Percentiles rank a stretch among this genome's conserved stretches.
Evolutionary conservation across 1,139 yeast genomes (phyloP).

Genomic region (Diutina scorzettiae): DNA sequence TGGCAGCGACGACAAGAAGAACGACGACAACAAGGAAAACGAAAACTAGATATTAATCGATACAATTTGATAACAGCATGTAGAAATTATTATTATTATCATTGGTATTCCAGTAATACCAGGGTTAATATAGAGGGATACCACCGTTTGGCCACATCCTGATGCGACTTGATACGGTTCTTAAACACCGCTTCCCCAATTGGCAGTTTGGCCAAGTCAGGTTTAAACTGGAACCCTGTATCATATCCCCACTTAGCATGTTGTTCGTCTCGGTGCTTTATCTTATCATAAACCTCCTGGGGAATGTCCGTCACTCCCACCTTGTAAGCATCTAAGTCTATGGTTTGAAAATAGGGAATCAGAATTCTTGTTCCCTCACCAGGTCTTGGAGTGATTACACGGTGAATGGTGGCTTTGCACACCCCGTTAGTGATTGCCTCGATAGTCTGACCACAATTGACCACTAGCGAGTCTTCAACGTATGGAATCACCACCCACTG

Average conservation of each 20-base stretch:
- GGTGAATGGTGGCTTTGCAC: slow-evolving; percentile 56
- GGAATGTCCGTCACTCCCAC: slow-evolving; percentile 22
- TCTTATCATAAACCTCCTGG: slow-evolving; percentile 18
- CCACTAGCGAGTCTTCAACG: slow-evolving; percentile 31
- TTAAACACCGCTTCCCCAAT: slow-evolving; percentile 52
- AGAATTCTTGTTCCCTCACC: slow-evolving; percentile 44
- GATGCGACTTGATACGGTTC: slow-evolving; percentile 54
- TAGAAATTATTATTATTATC: not conserved
- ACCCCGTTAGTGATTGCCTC: slow-evolving; percentile 44
- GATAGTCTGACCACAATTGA: slow-evolving; percentile 43
- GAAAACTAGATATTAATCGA: not conserved
- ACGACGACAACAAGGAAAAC: not conserved
- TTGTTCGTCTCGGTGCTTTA: slow-evolving; percentile 24
- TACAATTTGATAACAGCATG: too few species aligned
- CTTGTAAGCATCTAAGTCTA: slow-evolving; percentile 33
- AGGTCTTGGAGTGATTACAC: slow-evolving; percentile 42
- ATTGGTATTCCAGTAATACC: slow-evolving; percentile 13
- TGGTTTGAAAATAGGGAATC: slow-evolving; percentile 44
- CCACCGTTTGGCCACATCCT: slow-evolving; percentile 55
- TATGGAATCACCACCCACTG: slow-evolving; percentile 48
- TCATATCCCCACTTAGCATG: slow-evolving; percentile 23
- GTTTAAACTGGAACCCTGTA: slow-evolving; percentile 39
- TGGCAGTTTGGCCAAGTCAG: slow-evolving; percentile 27
- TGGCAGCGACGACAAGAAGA: not conserved
- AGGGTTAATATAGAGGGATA: slow-evolving; percentile 39